A percentile compares a stretch with the other conserved stretches of the same genome.
phyloP scores from a whole-genome alignment of 495 filamentous ascomycete species.

The Penicillium parvum region DNA sequence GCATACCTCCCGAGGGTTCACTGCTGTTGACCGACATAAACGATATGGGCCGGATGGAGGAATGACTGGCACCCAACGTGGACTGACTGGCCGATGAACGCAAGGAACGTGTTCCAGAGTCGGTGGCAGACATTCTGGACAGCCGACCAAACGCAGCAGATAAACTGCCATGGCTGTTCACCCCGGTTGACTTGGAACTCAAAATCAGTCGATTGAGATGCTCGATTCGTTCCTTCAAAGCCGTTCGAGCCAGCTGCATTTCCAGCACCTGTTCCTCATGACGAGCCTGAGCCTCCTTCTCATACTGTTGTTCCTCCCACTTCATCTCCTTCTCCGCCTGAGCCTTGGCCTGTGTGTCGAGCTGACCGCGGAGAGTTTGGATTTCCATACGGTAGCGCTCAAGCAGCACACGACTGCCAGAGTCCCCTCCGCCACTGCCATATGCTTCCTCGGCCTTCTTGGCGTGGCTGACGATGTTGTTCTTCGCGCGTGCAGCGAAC shows the following conservation, averaged over 20 bases:
- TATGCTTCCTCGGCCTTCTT: constrained; percentile 91
- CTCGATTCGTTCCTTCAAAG: constrained; percentile 94
- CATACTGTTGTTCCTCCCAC: constrained; percentile 65
- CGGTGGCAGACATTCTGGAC: constrained; percentile 53
- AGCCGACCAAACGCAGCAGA: constrained; percentile 71
- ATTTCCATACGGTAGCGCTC: constrained; percentile 97
- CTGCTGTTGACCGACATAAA: constrained; percentile 54
- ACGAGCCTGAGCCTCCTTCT: constrained; percentile 75
- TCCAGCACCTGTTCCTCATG: constrained; percentile 97
- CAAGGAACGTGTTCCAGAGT: constrained; percentile 50
- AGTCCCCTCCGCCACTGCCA: constrained; percentile 63
- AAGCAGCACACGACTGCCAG: constrained; percentile 78
- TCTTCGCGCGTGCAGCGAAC: constrained; percentile 93
- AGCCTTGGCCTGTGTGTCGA: constrained; percentile 71
- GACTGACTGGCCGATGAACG: constrained; percentile 73
- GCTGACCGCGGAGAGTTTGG: constrained; percentile 69
- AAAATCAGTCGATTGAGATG: constrained; percentile 94
- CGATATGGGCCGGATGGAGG: constrained; percentile 59
- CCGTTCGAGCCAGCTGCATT: constrained; percentile 94
- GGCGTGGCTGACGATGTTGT: constrained; percentile 95
- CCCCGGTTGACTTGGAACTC: constrained; percentile 90
- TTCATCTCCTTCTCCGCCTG: constrained; percentile 64
- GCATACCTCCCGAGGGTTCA: constrained; percentile 36
- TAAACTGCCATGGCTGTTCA: constrained; percentile 70
- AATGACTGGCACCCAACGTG: constrained; percentile 50